A percentile compares a stretch with the other conserved stretches of the same genome.
Evolutionary conservation across 2,329 filamentous ascomycete species (phyloP).

Genomic region (Immersiporthe knoxdaviesiana): DNA sequence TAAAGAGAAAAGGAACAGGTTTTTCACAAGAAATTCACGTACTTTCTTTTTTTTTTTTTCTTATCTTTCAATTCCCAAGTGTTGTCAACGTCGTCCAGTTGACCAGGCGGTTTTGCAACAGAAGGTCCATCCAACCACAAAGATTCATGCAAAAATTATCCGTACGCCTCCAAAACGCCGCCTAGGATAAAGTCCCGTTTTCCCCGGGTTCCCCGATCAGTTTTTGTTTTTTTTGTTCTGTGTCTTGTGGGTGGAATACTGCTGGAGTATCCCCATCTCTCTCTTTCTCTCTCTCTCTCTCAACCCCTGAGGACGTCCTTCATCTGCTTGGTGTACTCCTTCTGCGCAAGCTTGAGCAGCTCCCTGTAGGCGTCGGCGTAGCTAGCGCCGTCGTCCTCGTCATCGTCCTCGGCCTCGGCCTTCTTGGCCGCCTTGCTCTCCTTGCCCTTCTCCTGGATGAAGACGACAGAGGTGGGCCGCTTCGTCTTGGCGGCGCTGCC

Average conservation of each 20-base stretch:
- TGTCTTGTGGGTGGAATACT: background rate
- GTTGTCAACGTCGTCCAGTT: background rate
- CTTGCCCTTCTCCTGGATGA: slow-evolving; percentile 69
- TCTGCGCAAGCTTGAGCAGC: slow-evolving; percentile 67
- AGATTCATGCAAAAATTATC: slow-evolving; percentile 17
- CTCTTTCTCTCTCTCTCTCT: background rate
- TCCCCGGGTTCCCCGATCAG: background rate
- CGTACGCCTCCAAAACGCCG: slow-evolving; percentile 29
- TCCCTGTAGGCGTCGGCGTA: slow-evolving; percentile 68
- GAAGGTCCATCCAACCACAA: slow-evolving; percentile 5
- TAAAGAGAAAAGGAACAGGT: background rate
- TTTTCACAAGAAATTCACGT: background rate
- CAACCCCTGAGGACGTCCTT: slow-evolving; percentile 33
- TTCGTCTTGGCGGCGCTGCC: slow-evolving; percentile 94
- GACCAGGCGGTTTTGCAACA: slow-evolving; percentile 3
- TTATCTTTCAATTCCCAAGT: background rate
- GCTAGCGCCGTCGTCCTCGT: slow-evolving; percentile 58
- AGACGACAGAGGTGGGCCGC: slow-evolving; percentile 93
- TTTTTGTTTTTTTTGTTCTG: background rate
- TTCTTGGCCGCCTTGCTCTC: slow-evolving; percentile 50
- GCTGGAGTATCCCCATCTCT: background rate
- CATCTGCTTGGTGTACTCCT: slow-evolving; percentile 63
- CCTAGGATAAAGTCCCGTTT: slow-evolving; percentile 17
- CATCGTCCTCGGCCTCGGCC: slow-evolving; percentile 48
- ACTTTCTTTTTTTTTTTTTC: background rate